Evolutionary conservation across 1,139 yeast genomes (phyloP).

Genomic region (Debaryomycetaceae sp.): DNA sequence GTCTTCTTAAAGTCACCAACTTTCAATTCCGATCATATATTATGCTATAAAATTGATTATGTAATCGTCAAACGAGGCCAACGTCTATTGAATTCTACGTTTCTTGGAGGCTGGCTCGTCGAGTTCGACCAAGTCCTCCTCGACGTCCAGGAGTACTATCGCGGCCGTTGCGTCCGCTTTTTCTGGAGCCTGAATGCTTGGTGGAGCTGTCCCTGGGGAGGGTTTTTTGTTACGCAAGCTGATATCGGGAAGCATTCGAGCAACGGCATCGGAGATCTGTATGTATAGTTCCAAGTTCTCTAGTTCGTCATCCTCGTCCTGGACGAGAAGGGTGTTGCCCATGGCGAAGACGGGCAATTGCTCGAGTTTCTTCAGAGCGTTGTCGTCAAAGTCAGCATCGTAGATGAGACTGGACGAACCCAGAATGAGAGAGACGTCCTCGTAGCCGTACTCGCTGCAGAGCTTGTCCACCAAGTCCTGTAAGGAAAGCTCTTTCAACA

Average conservation of each 20-base stretch:
- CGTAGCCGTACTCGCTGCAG: constrained; percentile 48
- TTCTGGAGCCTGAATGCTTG: constrained; percentile 1
- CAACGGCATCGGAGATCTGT: constrained; percentile 17
- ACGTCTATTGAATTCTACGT: constrained; percentile 15
- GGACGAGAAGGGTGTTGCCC: constrained; percentile 63
- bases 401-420: constrained; percentile 63
- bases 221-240: not conserved
- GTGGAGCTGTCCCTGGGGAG: not conserved
- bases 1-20: not conserved
- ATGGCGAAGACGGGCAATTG: constrained; percentile 51
- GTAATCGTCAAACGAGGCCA: constrained; percentile 76
- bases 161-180: constrained; percentile 9
- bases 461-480: constrained; percentile 45
- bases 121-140: constrained; percentile 4
- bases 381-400: constrained; percentile 88
- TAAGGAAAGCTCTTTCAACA: constrained; percentile 20
- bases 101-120: constrained; percentile 19
- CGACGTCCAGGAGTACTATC: constrained; percentile 7
- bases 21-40: not conserved
- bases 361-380: constrained; percentile 44
- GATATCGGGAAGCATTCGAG: not conserved
- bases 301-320: constrained; percentile 72
- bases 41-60: constrained; percentile 75
- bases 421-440: constrained; percentile 60
- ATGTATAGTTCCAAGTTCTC: constrained; percentile 71